A percentile compares a stretch with the other conserved stretches of the same genome.
phyloP scores from a whole-genome alignment of 352 stramenopile genomes.

The Discostella stelligera region DNA sequence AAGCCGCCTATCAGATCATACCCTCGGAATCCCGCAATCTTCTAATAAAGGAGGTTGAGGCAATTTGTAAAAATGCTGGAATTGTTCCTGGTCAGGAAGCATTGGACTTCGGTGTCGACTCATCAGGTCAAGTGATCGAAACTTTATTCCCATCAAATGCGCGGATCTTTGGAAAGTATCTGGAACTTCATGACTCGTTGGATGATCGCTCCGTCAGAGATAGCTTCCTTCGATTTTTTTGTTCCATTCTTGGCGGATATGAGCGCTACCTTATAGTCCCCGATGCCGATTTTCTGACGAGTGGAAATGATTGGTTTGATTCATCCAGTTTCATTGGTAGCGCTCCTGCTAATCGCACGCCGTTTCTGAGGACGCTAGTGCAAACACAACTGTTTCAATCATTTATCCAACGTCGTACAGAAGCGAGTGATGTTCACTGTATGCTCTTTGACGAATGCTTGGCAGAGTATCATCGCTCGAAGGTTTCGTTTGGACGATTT shows the following conservation, averaged over 20 bases:
- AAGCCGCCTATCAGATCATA: conserved; percentile 73
- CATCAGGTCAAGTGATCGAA: conserved; percentile 47
- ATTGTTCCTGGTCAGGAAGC: conserved; percentile 76
- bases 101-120: conserved; percentile 67
- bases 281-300: conserved; percentile 77
- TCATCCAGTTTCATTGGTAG: conserved; percentile 69
- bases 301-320: conserved; percentile 81
- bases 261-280: conserved; percentile 77
- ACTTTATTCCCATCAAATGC: conserved; percentile 46
- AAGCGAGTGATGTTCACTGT: conserved; percentile 77
- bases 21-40: conserved; percentile 55
- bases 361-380: conserved; percentile 62
- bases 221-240: conserved; percentile 80
- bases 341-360: conserved; percentile 43
- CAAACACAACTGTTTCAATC: conserved; percentile 81
- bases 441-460: conserved; percentile 81
- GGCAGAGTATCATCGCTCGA: conserved; percentile 68
- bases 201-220: conserved; percentile 79
- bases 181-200: conserved; percentile 49
- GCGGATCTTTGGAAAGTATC: conserved; percentile 38
- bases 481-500: conserved; percentile 69
- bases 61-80: conserved; percentile 69
- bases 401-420: conserved; percentile 78
- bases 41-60: conserved; percentile 77
- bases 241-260: conserved; percentile 72